A percentile compares a stretch with the other conserved stretches of the same genome.
Evolutionary conservation across 2,329 filamentous ascomycete species (phyloP).

Genomic region (Diaporthe batatas): DNA sequence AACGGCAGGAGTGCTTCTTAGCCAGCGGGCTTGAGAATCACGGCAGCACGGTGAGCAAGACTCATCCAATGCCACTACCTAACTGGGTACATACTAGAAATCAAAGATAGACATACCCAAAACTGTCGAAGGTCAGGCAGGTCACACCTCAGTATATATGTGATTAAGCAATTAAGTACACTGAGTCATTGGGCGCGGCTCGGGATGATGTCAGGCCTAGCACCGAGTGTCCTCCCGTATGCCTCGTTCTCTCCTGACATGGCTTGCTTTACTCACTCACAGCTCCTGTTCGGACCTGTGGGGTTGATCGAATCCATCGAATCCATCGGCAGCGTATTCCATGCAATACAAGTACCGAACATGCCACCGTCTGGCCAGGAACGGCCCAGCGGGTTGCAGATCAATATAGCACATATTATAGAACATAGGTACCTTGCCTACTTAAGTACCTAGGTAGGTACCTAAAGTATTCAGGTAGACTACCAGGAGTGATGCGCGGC

Average conservation of each 20-base stretch:
- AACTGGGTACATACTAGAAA: not conserved
- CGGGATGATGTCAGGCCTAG: not conserved
- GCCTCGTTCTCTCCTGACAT: not conserved
- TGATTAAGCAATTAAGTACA: no score
- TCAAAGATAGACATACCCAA: not conserved
- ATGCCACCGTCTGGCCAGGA: conserved; percentile 9
- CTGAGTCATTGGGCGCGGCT: not conserved
- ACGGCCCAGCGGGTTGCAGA: conserved; percentile 10
- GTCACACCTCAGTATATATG: not conserved
- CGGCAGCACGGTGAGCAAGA: not conserved
- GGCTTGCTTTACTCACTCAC: not conserved
- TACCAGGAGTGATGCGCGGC: conserved; percentile 19
- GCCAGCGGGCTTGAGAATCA: not conserved
- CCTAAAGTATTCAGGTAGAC: not conserved
- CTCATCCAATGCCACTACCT: not conserved
- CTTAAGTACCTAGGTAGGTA: no score
- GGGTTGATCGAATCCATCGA: not conserved
- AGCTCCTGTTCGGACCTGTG: not conserved
- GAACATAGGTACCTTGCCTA: no score
- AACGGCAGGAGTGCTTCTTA: not conserved
- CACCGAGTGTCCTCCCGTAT: no score
- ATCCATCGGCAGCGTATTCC: not conserved
- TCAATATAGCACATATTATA: not conserved
- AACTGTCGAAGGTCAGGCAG: not conserved
- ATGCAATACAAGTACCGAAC: not conserved